These are phyloP conservation scores for Mallotus japonicus DNA, from an alignment of 441 rosid genomes.

Conservation along the genomic window DNA sequence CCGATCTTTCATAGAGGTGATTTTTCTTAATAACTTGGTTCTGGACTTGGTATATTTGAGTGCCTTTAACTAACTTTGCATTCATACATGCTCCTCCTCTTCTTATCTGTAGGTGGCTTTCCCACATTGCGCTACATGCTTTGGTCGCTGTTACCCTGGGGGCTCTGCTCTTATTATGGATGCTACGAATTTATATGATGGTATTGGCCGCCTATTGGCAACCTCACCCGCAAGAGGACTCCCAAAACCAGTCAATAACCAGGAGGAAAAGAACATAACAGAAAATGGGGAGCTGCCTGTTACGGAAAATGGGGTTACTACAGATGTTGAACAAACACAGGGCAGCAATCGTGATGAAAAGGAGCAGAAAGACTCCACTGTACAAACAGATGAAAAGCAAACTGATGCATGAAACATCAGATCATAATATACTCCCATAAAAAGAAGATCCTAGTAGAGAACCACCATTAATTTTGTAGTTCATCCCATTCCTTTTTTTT, in stretches of 20 bases:
- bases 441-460: not conserved
- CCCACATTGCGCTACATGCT: constrained; percentile 84
- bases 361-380: constrained; percentile 26
- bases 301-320: constrained; percentile 43
- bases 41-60: not conserved
- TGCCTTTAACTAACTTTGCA: not conserved
- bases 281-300: constrained; percentile 46
- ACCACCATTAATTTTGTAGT: not conserved
- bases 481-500: not conserved
- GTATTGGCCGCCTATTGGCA: constrained; percentile 52
- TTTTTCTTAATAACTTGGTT: constrained; percentile 13
- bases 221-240: constrained; percentile 52
- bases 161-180: constrained; percentile 71
- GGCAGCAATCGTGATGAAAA: constrained; percentile 26
- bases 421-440: not conserved
- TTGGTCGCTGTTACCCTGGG: constrained; percentile 89
- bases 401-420: constrained; percentile 20
- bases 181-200: constrained; percentile 60
- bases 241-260: constrained; percentile 36
- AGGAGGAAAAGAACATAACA: constrained; percentile 36
- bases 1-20: constrained; percentile 82
- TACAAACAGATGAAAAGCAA: constrained; percentile 29
- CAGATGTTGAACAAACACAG: constrained; percentile 35
- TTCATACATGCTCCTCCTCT: constrained; percentile 5
- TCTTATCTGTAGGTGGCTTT: constrained; percentile 56